Conservation (phyloP, 2,329 filamentous ascomycete genomes). For the Aspergillus amoenus region DNA sequence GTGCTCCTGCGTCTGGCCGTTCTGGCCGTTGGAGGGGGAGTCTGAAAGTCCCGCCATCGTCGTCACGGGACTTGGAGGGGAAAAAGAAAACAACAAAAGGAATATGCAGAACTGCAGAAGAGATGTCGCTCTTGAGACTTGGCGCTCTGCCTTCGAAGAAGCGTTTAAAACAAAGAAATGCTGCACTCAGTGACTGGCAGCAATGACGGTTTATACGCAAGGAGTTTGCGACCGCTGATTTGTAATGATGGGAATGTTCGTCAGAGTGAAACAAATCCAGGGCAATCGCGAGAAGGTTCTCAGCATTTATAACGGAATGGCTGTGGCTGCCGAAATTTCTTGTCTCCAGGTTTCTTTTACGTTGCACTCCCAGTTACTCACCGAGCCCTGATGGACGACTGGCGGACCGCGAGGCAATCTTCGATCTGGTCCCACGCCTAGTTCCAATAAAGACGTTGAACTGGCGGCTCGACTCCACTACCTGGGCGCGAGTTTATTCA, state of each 20-base stretch:
- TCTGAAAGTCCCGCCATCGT: constrained; percentile 22
- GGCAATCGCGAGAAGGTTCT: constrained; percentile 1
- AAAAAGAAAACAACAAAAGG: constrained; percentile 11
- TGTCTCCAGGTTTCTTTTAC: constrained; percentile 27
- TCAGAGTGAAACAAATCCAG: not conserved
- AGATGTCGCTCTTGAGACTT: not conserved
- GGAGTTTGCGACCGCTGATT: constrained; percentile 13
- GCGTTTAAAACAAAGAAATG: not conserved
- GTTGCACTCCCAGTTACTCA: constrained; percentile 18
- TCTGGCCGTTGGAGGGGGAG: constrained; percentile 18
- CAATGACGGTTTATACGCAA: constrained; percentile 5
- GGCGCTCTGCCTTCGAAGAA: not conserved
- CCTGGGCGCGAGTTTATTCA: not conserved
- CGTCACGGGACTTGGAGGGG: constrained; percentile 11
- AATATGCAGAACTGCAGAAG: not conserved
- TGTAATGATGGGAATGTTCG: constrained; percentile 10
- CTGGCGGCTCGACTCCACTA: constrained; percentile 11
- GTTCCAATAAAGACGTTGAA: constrained; percentile 14
- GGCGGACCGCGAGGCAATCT: constrained; percentile 20
- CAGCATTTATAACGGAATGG: constrained; percentile 5
- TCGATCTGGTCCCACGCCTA: constrained; percentile 16
- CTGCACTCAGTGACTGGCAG: not conserved
- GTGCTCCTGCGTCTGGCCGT: constrained; percentile 60
- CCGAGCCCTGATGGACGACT: not conserved
- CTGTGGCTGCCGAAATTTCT: constrained; percentile 6